Evolutionary conservation across 108 stramenopile species (phyloP).

Genomic region (Craspedostauros australis): DNA sequence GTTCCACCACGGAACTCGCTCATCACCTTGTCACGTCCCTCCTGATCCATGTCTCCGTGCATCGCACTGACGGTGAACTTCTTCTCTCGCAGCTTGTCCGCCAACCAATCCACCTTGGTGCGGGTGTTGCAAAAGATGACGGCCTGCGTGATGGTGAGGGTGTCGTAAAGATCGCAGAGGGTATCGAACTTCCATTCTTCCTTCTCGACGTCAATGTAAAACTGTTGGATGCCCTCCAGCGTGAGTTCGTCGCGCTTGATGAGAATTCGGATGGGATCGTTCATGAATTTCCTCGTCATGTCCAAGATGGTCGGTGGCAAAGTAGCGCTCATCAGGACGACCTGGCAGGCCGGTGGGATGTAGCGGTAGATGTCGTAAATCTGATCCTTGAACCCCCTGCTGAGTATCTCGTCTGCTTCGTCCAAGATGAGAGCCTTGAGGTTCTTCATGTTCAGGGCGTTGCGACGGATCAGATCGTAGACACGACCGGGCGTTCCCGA

Average conservation of each 20-base stretch:
- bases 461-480: conserved; percentile 94
- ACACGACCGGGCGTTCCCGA: conserved; percentile 98
- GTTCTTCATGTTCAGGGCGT: conserved; percentile 68
- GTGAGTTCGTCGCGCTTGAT: conserved; percentile 98
- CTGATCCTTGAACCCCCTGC: conserved; percentile 97
- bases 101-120: conserved; percentile 97
- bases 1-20: conserved; percentile 95
- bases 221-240: conserved; percentile 97
- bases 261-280: conserved; percentile 91
- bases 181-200: conserved; percentile 99
- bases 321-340: conserved; percentile 94
- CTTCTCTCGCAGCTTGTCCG: conserved; percentile 90
- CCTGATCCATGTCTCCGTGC: conserved; percentile 98
- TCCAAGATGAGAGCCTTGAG: conserved; percentile 94
- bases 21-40: conserved; percentile 92
- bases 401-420: conserved; percentile 99
- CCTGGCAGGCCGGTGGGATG: conserved; percentile 88
- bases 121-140: conserved; percentile 99
- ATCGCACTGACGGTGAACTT: conserved; percentile 96
- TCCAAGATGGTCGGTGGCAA: conserved; percentile 93
- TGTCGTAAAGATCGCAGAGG: conserved; percentile 98
- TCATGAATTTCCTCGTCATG: conserved; percentile 98
- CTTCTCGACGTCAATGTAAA: conserved; percentile 95
- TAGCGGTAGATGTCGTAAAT: conserved; percentile 99
- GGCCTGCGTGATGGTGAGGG: conserved; percentile 97